Evolutionary conservation across 2,329 filamentous ascomycete species (phyloP).

Genomic region (Coniochaeta prunicola): DNA sequence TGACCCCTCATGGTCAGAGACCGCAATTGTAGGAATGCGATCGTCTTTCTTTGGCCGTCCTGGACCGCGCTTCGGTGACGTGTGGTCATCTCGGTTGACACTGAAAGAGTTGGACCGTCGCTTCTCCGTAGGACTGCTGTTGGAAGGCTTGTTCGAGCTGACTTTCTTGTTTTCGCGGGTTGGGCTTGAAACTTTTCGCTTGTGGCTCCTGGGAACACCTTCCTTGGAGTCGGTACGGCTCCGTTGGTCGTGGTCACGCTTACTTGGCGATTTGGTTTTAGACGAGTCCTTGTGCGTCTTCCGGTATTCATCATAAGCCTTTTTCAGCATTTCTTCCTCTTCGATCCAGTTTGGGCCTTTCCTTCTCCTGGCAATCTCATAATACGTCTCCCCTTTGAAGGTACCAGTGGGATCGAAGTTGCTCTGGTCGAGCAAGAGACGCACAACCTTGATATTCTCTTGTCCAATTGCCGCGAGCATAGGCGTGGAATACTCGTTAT

Average conservation of each 20-base stretch:
- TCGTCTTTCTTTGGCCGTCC: conserved; percentile 51
- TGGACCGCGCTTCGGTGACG: conserved; percentile 42
- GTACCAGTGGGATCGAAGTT: conserved; percentile 76
- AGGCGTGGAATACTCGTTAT: conserved; percentile 73
- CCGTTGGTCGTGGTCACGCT: conserved; percentile 31
- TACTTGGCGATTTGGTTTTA: conserved; percentile 44
- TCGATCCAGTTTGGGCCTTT: conserved; percentile 85
- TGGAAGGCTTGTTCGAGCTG: conserved; percentile 23
- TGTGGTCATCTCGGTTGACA: conserved; percentile 37
- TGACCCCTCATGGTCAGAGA: conserved; percentile 47
- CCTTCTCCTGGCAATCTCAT: conserved; percentile 75
- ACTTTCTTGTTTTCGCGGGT: conserved; percentile 38
- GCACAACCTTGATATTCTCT: conserved; percentile 76
- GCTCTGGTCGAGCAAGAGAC: conserved; percentile 68
- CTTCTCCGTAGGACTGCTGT: conserved; percentile 42
- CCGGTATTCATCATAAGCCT: conserved; percentile 61
- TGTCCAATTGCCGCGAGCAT: conserved; percentile 93
- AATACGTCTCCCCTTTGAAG: conserved; percentile 73
- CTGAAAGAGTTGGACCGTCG: conserved; percentile 34
- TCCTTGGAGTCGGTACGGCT: conserved; percentile 37
- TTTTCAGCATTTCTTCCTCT: conserved; percentile 74
- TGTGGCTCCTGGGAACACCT: conserved; percentile 32
- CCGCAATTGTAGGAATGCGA: conserved; percentile 34
- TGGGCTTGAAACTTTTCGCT: conserved; percentile 42
- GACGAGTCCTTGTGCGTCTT: conserved; percentile 39